phyloP scores from a whole-genome alignment of 176 grass and related monocot genomes.

The Rhipidocladum racemiflorum region DNA sequence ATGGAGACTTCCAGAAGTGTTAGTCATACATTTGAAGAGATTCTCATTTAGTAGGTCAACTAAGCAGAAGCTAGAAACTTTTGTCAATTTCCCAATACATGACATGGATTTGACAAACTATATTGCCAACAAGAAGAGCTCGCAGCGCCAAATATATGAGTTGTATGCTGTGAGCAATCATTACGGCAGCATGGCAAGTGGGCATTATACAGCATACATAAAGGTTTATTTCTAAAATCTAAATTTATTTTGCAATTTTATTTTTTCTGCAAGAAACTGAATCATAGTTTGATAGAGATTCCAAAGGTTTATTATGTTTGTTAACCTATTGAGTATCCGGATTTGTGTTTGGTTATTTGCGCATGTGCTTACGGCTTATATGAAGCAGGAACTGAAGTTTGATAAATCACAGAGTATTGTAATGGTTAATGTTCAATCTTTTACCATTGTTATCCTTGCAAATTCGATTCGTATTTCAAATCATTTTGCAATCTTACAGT shows the following conservation, averaged over 20 bases:
- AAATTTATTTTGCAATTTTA: background rate
- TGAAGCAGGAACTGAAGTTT: background rate
- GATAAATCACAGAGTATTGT: background rate
- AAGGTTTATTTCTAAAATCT: constrained; percentile 55
- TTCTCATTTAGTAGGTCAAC: constrained; percentile 94
- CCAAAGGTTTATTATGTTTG: background rate
- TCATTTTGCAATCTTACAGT: background rate
- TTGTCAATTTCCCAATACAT: constrained; percentile 96
- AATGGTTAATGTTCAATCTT: background rate
- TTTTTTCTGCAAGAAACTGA: background rate
- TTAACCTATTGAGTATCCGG: background rate
- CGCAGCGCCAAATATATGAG: constrained; percentile 66
- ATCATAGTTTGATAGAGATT: background rate
- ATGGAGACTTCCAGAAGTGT: constrained; percentile 95
- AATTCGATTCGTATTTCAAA: background rate
- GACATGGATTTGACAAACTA: constrained; percentile 96
- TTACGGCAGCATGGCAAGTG: constrained; percentile 95
- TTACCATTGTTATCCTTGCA: background rate
- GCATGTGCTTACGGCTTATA: background rate
- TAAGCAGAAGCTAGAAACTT: constrained; percentile 92
- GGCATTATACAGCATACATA: constrained; percentile 95
- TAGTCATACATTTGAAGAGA: constrained; percentile 98
- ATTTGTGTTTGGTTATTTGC: background rate
- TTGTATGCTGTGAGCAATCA: constrained; percentile 96
- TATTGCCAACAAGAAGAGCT: constrained; percentile 80